phyloP scores from a whole-genome alignment of 345 rosid genomes.

The Pistacia integerrima region DNA sequence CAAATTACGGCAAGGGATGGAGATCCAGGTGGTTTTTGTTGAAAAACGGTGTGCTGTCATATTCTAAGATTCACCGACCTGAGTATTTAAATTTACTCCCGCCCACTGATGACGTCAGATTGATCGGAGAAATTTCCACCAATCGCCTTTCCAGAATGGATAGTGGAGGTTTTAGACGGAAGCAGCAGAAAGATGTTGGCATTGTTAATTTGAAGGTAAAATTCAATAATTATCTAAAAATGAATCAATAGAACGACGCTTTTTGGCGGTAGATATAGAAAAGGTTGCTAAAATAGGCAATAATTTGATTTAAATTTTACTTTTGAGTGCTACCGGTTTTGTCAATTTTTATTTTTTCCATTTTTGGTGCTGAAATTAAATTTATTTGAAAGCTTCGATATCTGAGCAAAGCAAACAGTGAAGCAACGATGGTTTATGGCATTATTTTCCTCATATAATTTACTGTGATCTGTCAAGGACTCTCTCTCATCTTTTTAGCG shows the following conservation, averaged over 20 bases:
- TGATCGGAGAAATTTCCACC: conserved; percentile 75
- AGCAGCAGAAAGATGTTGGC: conserved; percentile 68
- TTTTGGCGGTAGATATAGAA: conserved; percentile 28
- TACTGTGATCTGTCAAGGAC: conserved; percentile 11
- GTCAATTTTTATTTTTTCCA: conserved; percentile 20
- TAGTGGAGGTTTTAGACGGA: conserved; percentile 57
- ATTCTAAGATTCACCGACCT: conserved; percentile 75
- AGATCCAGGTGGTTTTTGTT: conserved; percentile 94
- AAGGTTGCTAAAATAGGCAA: conserved; percentile 27
- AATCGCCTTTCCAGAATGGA: conserved; percentile 58
- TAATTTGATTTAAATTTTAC: conserved; percentile 25
- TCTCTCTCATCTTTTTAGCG: conserved; percentile 17
- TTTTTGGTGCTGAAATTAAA: conserved; percentile 13
- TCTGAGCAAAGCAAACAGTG: conserved; percentile 35
- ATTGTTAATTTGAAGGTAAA: conserved; percentile 86
- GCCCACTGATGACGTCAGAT: conserved; percentile 56
- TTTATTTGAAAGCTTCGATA: conserved; percentile 30
- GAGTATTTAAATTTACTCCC: conserved; percentile 56
- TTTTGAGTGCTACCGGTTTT: conserved; percentile 24
- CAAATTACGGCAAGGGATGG: conserved; percentile 98
- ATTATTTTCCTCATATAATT: conserved; percentile 35
- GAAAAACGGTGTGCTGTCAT: conserved; percentile 75
- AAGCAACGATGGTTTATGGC: conserved; percentile 37
- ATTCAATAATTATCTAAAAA: neutral
- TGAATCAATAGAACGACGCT: too few relatives aligned